Percentiles rank a stretch among this genome's conserved stretches.
Evolutionary conservation across 495 filamentous ascomycete species (phyloP).

Genomic region (Lichenothelia convexa): DNA sequence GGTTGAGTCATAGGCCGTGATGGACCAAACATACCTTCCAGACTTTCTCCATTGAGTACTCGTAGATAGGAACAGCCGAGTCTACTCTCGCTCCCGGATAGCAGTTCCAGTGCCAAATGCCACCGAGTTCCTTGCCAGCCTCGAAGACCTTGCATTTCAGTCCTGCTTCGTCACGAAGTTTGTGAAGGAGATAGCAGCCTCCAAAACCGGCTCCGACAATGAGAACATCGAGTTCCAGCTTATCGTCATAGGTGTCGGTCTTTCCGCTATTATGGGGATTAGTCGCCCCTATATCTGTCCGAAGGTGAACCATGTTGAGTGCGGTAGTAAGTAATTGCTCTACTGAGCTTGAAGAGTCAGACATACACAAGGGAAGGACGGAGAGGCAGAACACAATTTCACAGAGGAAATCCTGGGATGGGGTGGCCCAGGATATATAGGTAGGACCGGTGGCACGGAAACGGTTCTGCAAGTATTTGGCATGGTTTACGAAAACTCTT

Average conservation of each 20-base stretch:
- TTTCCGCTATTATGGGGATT: slow-evolving; percentile 1
- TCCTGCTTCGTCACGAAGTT: slow-evolving; percentile 26
- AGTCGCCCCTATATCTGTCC: slow-evolving; percentile 13
- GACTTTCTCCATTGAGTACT: slow-evolving; percentile 22
- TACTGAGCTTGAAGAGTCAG: no score
- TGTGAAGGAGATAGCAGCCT: slow-evolving; percentile 26
- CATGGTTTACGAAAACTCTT: no score
- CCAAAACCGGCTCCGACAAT: slow-evolving; percentile 35
- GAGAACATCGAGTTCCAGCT: slow-evolving; percentile 24
- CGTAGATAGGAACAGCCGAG: slow-evolving; percentile 24
- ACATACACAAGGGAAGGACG: no score
- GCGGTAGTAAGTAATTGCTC: no score
- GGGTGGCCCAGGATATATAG: no score
- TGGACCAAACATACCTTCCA: slow-evolving; percentile 14
- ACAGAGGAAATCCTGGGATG: no score
- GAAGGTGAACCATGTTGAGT: slow-evolving; percentile 8
- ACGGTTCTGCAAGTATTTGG: no score
- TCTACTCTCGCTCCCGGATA: slow-evolving; percentile 24
- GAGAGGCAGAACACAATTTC: no score
- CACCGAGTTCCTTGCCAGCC: slow-evolving; percentile 29
- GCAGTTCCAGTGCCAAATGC: slow-evolving; percentile 30
- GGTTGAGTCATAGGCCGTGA: neutral
- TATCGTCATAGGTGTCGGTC: slow-evolving; percentile 10
- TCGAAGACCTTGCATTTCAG: slow-evolving; percentile 29
- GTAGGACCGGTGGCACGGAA: no score